Conservation (phyloP, 2,329 filamentous ascomycete genomes). For the Blumeriella jaapii region DNA sequence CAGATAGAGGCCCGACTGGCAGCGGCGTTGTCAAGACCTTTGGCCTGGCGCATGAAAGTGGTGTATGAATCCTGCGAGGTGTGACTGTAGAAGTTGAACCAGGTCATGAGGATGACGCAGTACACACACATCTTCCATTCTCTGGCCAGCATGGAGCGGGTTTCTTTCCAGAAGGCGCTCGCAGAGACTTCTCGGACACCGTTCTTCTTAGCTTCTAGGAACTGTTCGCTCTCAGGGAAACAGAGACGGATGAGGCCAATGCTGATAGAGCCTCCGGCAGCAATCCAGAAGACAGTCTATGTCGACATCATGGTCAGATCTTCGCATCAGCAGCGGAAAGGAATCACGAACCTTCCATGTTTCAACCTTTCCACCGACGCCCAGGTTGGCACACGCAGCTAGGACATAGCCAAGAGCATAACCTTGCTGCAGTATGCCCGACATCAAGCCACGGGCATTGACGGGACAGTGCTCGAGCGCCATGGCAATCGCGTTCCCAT, state of each 20-base stretch:
- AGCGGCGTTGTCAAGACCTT: constrained; percentile 50
- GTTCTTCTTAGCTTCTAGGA: constrained; percentile 54
- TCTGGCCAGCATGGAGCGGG: constrained; percentile 50
- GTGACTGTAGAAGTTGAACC: constrained; percentile 59
- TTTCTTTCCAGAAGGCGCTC: constrained; percentile 55
- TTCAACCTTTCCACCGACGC: constrained; percentile 50
- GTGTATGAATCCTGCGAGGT: constrained; percentile 58
- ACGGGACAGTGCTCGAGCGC: constrained; percentile 48
- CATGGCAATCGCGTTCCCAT: constrained; percentile 64
- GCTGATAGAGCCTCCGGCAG: constrained; percentile 52
- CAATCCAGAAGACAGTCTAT: constrained; percentile 27
- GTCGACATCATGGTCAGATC: not conserved
- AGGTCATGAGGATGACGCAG: constrained; percentile 62
- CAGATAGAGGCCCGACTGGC: constrained; percentile 61
- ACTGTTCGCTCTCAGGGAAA: constrained; percentile 67
- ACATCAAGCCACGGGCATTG: constrained; percentile 21
- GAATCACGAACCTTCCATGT: constrained; percentile 61
- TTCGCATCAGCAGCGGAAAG: not conserved
- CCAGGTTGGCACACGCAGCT: constrained; percentile 48
- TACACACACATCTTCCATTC: constrained; percentile 74
- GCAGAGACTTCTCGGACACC: constrained; percentile 39
- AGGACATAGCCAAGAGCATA: constrained; percentile 22
- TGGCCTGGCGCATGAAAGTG: constrained; percentile 60
- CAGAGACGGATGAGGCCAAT: constrained; percentile 55
- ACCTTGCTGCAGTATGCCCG: constrained; percentile 21